Evolutionary conservation across 768 basidiomycete genomes (phyloP).

Genomic region (Trametes meyenii): DNA sequence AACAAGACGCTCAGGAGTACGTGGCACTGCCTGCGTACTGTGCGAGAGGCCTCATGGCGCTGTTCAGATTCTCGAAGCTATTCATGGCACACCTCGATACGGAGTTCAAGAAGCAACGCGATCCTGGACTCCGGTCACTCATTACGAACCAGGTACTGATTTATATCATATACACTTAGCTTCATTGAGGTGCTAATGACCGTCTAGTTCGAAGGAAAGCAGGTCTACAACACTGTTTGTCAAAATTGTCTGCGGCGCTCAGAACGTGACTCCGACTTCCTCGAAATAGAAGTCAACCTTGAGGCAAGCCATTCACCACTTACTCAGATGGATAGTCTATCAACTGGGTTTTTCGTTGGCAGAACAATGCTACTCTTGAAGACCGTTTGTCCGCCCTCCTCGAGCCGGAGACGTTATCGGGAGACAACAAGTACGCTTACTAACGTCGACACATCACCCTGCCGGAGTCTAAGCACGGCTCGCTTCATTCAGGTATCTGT

Average conservation of each 20-base stretch:
- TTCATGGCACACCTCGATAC: slow-evolving; percentile 88
- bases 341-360: background rate
- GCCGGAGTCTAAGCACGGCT: background rate
- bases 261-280: slow-evolving; percentile 70
- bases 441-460: background rate
- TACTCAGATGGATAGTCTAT: background rate
- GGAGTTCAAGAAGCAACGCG: slow-evolving; percentile 83
- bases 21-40: slow-evolving; percentile 26
- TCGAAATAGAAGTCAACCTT: slow-evolving; percentile 88
- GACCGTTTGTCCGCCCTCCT: slow-evolving; percentile 69
- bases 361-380: slow-evolving; percentile 77
- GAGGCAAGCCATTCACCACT: slow-evolving; percentile 47
- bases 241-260: slow-evolving; percentile 67
- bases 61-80: slow-evolving; percentile 83
- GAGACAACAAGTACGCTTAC: slow-evolving; percentile 75
- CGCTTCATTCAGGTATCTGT: slow-evolving; percentile 63
- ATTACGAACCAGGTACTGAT: slow-evolving; percentile 67
- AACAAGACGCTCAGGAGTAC: slow-evolving; percentile 97
- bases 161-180: background rate
- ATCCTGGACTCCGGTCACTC: slow-evolving; percentile 63
- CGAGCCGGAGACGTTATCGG: slow-evolving; percentile 71
- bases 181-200: background rate
- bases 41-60: background rate
- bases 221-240: slow-evolving; percentile 82
- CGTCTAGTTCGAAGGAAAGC: slow-evolving; percentile 82